Evolutionary conservation across 2,329 filamentous ascomycete genomes (phyloP).

Genomic region (Pseudogymnoascus pannorum): DNA sequence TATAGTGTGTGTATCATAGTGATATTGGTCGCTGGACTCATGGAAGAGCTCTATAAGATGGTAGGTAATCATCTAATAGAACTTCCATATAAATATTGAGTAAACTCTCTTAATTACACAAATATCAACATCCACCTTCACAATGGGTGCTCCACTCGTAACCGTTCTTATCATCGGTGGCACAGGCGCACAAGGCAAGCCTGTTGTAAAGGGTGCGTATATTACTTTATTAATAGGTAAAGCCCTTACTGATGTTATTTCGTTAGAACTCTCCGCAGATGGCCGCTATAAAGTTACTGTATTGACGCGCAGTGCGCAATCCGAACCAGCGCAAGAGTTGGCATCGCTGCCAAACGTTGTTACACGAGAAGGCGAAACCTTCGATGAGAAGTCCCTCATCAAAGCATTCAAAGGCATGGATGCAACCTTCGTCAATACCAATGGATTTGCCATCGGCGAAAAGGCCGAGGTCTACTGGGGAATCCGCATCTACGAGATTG

Average conservation of each 20-base stretch:
- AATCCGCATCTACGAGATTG: constrained; percentile 21
- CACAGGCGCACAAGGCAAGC: constrained; percentile 33
- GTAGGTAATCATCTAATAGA: neutral
- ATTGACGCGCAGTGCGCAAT: constrained; percentile 11
- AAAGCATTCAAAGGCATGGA: constrained; percentile 18
- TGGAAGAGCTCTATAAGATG: neutral
- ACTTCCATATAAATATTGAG: neutral
- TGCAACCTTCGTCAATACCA: constrained; percentile 20
- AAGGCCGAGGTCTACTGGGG: constrained; percentile 23
- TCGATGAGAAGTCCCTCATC: constrained; percentile 17
- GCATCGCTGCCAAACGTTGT: constrained; percentile 17
- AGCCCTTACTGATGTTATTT: neutral
- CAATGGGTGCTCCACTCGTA: constrained; percentile 18
- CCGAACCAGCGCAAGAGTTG: constrained; percentile 16
- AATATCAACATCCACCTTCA: neutral
- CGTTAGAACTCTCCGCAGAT: neutral
- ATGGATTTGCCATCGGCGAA: constrained; percentile 24
- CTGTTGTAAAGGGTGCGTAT: constrained; percentile 28
- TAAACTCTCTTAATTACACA: no score
- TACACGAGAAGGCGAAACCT: constrained; percentile 24
- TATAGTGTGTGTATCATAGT: neutral
- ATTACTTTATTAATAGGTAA: neutral
- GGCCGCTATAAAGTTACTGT: constrained; percentile 10
- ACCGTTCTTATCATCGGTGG: constrained; percentile 43
- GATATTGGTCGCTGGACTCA: neutral